Conservation (phyloP, 495 filamentous ascomycete species). For the Glarea lozoyensis region DNA sequence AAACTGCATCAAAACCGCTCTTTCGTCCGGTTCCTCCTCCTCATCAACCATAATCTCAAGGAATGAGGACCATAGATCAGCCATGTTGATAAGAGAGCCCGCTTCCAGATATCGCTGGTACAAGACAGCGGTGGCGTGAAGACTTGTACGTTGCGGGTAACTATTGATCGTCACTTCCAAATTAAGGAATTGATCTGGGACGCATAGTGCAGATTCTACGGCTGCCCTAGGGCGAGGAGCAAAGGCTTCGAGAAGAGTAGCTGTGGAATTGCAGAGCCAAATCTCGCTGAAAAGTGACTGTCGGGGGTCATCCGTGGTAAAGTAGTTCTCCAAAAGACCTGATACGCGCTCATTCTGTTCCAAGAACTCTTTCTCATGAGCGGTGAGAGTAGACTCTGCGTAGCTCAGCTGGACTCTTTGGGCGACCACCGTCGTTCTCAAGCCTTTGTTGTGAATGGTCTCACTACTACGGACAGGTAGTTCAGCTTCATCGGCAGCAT, state of each 20-base stretch:
- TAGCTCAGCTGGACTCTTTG: constrained; percentile 82
- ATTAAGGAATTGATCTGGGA: constrained; percentile 75
- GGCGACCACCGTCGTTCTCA: constrained; percentile 78
- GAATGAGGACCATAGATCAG: constrained; percentile 87
- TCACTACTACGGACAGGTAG: constrained; percentile 64
- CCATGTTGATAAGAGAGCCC: constrained; percentile 76
- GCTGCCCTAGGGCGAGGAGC: constrained; percentile 68
- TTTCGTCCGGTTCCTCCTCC: constrained; percentile 39
- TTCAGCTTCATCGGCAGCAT: constrained; percentile 30
- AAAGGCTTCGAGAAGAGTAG: constrained; percentile 75
- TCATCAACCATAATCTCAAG: constrained; percentile 63
- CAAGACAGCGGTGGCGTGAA: constrained; percentile 56
- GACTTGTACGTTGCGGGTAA: neutral
- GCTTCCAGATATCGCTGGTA: constrained; percentile 92
- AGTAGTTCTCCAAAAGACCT: constrained; percentile 42
- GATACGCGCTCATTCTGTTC: constrained; percentile 59
- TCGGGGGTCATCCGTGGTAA: constrained; percentile 49
- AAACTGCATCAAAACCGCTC: constrained; percentile 59
- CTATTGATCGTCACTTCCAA: constrained; percentile 56
- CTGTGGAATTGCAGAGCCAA: constrained; percentile 74
- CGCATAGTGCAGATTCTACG: constrained; percentile 70
- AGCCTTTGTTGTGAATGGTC: constrained; percentile 56
- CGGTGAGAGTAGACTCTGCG: constrained; percentile 62
- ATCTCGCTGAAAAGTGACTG: constrained; percentile 67
- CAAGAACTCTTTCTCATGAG: constrained; percentile 70